Base-by-base conservation (phyloP, 345 rosid genomes). In the Populus simonii region DNA sequence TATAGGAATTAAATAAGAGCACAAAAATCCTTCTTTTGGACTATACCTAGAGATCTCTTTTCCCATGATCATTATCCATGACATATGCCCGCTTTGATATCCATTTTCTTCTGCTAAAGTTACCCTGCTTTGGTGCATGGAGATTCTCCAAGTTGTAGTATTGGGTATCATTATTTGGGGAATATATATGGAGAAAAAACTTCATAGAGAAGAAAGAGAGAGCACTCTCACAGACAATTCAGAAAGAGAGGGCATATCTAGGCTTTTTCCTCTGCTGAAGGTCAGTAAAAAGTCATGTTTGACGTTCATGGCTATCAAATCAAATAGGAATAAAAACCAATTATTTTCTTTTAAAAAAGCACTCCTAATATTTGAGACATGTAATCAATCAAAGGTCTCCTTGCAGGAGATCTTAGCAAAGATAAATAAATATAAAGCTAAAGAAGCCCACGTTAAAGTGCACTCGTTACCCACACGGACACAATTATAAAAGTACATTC, bases 121-220 rank as follows among this genome's bases (percentile, higher is more conserved):
- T 74, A 69, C 43, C 51, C 65, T 79, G 78, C 86, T 83, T 86
- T 85, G 80, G 72, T 49, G 78, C 80, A 11, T 70, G 77, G 77
- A 80, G 88, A 88, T 86, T 86, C 89, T 77, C 81, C 89, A 82
- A 85, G 74, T 86, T 83, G 88, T 80, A 55, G 83, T 80, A 78
- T 61, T 76, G 70, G 83, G 81, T 81, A 73, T 75, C 80, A 80
- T 41, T 87, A 59, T 51, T 47, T 39, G 33, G 45, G 35, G 62
- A 74, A 81, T 77, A 81, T 51, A 74, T 20, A 77, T n/a, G n/a
- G 66, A 10, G 39, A 27, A 72, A 63, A 78, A 82, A 74, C 89
- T 84, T 84, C 80, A 78, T 2, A 20, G 70, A 33, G 85, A 86
- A 86, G 86, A 80, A 80, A 79, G 71, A 38, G 12, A 77, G 79